Conservation (phyloP, 257 asterid genomes). For the Nicotiana sylvestris region DNA sequence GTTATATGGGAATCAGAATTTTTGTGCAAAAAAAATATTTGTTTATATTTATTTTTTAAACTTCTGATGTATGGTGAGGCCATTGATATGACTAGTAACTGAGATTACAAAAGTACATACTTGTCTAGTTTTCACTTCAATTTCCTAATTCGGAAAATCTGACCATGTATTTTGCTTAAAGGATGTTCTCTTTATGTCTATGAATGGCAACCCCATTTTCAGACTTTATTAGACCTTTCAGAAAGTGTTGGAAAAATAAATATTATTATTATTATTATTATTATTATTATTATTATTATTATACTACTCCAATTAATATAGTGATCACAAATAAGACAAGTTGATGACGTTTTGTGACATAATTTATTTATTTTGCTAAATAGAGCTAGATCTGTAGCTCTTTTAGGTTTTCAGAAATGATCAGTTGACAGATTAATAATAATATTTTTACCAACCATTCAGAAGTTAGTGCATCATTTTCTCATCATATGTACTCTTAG, state of each 20-base stretch:
- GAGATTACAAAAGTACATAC: neutral
- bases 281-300: neutral
- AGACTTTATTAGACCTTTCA: neutral
- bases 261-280: neutral
- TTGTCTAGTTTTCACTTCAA: neutral
- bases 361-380: neutral
- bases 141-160: neutral
- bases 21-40: neutral
- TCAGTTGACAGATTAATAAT: too few relatives aligned
- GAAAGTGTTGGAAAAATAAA: neutral
- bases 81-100: constrained; percentile 11
- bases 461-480: too few relatives aligned
- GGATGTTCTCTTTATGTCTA: neutral
- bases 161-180: constrained; percentile 3
- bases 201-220: neutral
- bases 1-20: neutral
- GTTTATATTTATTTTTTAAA: neutral
- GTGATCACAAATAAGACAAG: neutral
- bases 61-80: neutral
- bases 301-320: neutral
- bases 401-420: neutral
- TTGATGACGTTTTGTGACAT: constrained; percentile 6
- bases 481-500: too few relatives aligned
- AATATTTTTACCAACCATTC: too few relatives aligned
- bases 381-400: neutral